phyloP scores from a whole-genome alignment of 1,284 basidiomycete genomes.

The Apiotrichum siamense region DNA sequence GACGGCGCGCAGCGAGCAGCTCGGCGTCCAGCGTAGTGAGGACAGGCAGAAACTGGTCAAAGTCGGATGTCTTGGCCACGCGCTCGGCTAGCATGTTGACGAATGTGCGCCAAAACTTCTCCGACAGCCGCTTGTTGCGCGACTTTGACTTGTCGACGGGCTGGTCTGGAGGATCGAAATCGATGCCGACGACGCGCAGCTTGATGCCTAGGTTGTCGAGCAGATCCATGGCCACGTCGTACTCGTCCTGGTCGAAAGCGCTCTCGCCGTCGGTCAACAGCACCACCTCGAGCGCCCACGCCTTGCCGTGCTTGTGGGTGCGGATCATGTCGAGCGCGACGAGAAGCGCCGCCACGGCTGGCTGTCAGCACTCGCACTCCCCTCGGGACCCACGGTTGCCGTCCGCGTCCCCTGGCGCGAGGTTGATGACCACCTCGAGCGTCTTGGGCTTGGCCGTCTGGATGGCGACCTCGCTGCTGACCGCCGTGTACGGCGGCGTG shows the following conservation, averaged over 20 bases:
- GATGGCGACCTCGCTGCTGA: constrained; percentile 71
- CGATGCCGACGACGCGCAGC: constrained; percentile 55
- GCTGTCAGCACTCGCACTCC: neutral
- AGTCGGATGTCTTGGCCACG: constrained; percentile 41
- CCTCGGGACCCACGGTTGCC: constrained; percentile 34
- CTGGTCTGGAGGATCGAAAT: constrained; percentile 25
- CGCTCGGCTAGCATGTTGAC: constrained; percentile 51
- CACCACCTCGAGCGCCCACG: constrained; percentile 75
- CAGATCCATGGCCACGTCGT: constrained; percentile 61
- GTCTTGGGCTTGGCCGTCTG: constrained; percentile 68
- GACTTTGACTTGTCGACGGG: constrained; percentile 38
- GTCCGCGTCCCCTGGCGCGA: constrained; percentile 52
- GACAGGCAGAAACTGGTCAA: constrained; percentile 50
- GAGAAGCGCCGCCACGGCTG: constrained; percentile 80
- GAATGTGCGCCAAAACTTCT: constrained; percentile 61
- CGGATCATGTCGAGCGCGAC: constrained; percentile 67
- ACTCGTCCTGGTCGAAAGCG: constrained; percentile 52
- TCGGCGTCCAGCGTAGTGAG: constrained; percentile 68
- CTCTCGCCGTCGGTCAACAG: constrained; percentile 68
- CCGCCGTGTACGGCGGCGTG: constrained; percentile 58
- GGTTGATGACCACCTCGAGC: constrained; percentile 64
- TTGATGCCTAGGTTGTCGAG: constrained; percentile 59
- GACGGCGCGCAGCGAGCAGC: constrained; percentile 60
- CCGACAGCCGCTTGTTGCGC: constrained; percentile 57
- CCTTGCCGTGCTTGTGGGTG: constrained; percentile 55